Conservation (phyloP, 768 basidiomycete species). For the Sarcomyxa edulis region DNA sequence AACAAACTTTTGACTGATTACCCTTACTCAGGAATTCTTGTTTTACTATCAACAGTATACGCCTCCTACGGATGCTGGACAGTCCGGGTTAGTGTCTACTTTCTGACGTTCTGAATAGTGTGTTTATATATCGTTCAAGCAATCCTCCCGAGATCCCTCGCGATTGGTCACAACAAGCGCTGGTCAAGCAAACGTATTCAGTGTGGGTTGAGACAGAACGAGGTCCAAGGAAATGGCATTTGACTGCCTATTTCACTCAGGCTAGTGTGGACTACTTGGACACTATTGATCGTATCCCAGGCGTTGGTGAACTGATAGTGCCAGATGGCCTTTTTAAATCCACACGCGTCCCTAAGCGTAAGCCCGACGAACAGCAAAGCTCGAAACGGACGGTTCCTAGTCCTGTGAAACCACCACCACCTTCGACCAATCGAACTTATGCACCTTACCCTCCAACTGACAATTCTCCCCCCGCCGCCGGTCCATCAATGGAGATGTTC, state of each 20-base stretch:
- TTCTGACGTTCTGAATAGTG: slow-evolving; percentile 1
- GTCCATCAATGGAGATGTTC: no score
- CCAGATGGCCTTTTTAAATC: slow-evolving; percentile 67
- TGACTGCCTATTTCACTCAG: slow-evolving; percentile 83
- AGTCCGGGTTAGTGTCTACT: slow-evolving; percentile 30
- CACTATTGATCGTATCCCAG: slow-evolving; percentile 63
- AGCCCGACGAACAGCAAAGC: slow-evolving; percentile 32
- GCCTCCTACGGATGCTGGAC: slow-evolving; percentile 37
- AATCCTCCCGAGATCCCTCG: slow-evolving; percentile 39
- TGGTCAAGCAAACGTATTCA: slow-evolving; percentile 83
- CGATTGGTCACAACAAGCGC: slow-evolving; percentile 61
- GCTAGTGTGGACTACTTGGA: slow-evolving; percentile 64
- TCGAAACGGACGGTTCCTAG: slow-evolving; percentile 18
- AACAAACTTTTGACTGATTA: slow-evolving; percentile 4
- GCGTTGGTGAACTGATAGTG: slow-evolving; percentile 54
- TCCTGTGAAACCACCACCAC: slow-evolving; percentile 16
- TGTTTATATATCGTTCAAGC: slow-evolving; percentile 13
- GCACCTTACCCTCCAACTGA: slow-evolving; percentile 33
- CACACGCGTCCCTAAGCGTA: slow-evolving; percentile 53
- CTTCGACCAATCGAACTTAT: slow-evolving; percentile 30
- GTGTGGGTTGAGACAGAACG: slow-evolving; percentile 66
- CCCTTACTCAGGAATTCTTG: slow-evolving; percentile 60
- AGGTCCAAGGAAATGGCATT: slow-evolving; percentile 75
- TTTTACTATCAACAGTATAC: slow-evolving; percentile 79
- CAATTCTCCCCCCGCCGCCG: no score